phyloP scores from a whole-genome alignment of 2,329 filamentous ascomycete species.

The Didymella segeticola region DNA sequence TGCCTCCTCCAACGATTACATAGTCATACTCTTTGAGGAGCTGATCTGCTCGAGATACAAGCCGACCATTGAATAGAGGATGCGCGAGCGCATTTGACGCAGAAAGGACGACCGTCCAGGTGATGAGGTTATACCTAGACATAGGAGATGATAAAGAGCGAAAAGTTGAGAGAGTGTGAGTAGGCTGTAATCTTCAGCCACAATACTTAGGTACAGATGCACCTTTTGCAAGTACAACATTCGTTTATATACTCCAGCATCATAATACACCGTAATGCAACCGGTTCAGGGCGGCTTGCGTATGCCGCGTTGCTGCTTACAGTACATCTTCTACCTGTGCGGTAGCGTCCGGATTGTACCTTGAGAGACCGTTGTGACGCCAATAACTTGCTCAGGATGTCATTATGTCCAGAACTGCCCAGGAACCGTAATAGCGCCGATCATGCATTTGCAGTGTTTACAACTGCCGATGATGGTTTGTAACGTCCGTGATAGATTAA shows the following conservation, averaged over 20 bases:
- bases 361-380: neutral
- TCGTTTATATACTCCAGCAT: constrained; percentile 6
- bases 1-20: constrained; percentile 36
- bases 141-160: neutral
- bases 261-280: constrained; percentile 1
- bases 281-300: neutral
- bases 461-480: constrained; percentile 3
- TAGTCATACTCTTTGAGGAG: constrained; percentile 34
- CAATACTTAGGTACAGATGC: neutral
- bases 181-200: neutral
- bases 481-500: constrained; percentile 5
- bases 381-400: neutral
- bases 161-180: neutral
- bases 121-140: constrained; percentile 4
- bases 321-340: neutral
- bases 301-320: constrained; percentile 1
- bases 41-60: constrained; percentile 20
- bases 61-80: constrained; percentile 24
- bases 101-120: constrained; percentile 21
- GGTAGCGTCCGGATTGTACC: neutral
- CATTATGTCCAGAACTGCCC: neutral
- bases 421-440: constrained; percentile 7
- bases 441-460: constrained; percentile 1
- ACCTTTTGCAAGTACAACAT: neutral
- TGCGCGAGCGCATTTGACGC: constrained; percentile 21